Evolutionary conservation across 495 filamentous ascomycete species (phyloP), one percentile per base, ranked within the genome.

Genomic region (Penicillium lagena): DNA sequence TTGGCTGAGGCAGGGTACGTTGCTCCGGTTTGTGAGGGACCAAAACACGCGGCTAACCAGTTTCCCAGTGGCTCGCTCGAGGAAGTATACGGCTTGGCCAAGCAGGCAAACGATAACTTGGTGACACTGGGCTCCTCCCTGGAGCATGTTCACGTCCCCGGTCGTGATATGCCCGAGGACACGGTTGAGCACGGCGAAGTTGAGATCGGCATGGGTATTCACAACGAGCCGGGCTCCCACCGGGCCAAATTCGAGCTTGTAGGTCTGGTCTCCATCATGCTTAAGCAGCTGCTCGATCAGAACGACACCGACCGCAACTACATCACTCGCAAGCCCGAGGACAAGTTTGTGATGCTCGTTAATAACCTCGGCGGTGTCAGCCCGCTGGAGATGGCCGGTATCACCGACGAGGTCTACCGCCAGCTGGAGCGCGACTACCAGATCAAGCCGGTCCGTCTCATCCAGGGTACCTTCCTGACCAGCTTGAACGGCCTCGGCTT

Each of bases 131-230:
- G 91, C 4, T 82, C 87, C 1, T 88, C 84, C 12, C 62, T 98
- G 39, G 82, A 83, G 39, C 90, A 95, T 61, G 93, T 97, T 28
- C 93, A 98, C 60, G 86, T 98, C 0, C 93, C 93, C 0, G 93
- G 93, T 10, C 76, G 89, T 54, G 75, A 62, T 2, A 50, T 63
- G 9, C 55, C 66, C 13, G 66, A 76, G n/a, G 85, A 81, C 35
- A 66, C 66, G 5, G 66, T 95, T 45, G 71, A 68, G 29, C 59
- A 71, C 1, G 83, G 80, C 35, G 85, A 97, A 69, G 82, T 95
- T 14, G 93, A 98, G 70, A 75, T 98, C 52, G 93, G 93, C 7
- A 98, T 97, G 93, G 93, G 93, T 9, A 96, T 97, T 62, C 93
- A 98, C 64, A 98, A 98, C 59, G 93, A 98, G 66, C 79, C 87